Evolutionary conservation across 441 rosid species (phyloP).

Genomic region (Corymbia calophylla): DNA sequence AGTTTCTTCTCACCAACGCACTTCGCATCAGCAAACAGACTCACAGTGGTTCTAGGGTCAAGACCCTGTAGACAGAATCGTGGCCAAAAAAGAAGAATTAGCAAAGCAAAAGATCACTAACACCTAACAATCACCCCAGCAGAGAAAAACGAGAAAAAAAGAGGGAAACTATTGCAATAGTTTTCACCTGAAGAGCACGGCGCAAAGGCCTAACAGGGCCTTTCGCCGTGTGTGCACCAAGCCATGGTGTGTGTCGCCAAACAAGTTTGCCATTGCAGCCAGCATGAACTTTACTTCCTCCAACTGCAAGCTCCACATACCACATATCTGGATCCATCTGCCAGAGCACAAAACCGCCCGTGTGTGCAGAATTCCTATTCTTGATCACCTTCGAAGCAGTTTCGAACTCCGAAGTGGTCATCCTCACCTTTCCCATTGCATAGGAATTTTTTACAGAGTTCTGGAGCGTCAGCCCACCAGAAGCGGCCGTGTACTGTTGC

Average conservation of each 20-base stretch:
- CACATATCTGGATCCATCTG: conserved; percentile 97
- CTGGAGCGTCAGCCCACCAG: conserved; percentile 73
- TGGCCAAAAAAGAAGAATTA: neutral
- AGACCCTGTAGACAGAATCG: conserved; percentile 44
- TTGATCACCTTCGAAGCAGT: conserved; percentile 63
- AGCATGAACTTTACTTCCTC: conserved; percentile 85
- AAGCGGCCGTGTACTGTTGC: conserved; percentile 92
- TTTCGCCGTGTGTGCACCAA: conserved; percentile 82
- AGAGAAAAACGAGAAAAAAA: neutral
- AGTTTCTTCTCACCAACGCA: conserved; percentile 80
- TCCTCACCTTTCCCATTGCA: conserved; percentile 80
- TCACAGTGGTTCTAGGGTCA: conserved; percentile 79
- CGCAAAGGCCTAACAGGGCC: conserved; percentile 96
- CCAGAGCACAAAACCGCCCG: conserved; percentile 95
- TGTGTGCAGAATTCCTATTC: conserved; percentile 43
- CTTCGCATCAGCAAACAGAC: conserved; percentile 70
- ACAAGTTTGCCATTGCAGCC: conserved; percentile 96
- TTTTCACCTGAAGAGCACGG: conserved; percentile 85
- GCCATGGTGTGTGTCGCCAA: conserved; percentile 98
- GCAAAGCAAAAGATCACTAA: neutral
- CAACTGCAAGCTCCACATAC: conserved; percentile 92
- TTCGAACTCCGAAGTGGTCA: conserved; percentile 77
- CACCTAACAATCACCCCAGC: neutral
- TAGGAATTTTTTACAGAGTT: conserved; percentile 68
- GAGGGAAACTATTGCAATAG: neutral